Evolutionary conservation across 345 rosid species (phyloP), one percentile per base, ranked within the genome.

Genomic region (Hypericum androsaemum): DNA sequence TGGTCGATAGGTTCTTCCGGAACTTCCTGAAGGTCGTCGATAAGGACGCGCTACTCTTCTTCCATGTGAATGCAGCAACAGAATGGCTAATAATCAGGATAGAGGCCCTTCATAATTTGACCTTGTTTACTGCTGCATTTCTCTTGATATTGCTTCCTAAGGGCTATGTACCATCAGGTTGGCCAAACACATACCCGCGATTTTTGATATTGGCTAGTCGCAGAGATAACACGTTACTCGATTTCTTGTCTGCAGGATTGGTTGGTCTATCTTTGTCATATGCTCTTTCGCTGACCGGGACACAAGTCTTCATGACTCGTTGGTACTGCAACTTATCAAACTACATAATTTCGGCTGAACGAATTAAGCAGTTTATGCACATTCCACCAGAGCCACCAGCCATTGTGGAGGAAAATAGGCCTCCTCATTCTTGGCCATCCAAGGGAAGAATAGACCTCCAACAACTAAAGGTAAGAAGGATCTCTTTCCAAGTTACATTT

Each of bases 41-140:
- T 13, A 69, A 54, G 16, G 98, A 87, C 57, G 95, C 92, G 0
- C 65, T 63, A 16, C 88, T 87, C 12, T 79, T 84, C 74, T 81
- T 90, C 70, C 82, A 79, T 45, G 80, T 89, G 32, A 87, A 79
- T 55, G 92, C 79, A 37, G 78, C 77, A 45, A 68, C 80, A 76
- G 98, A 90, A 55, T 90, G 98, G 98, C 71, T 84, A 11, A 47
- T 84, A 56, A 16, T 87, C 55, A 67, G 98, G 59, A 70, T 79
- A 13, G 96, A 87, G 58, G 60, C 74, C 37, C 75, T 90, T n/a
- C 88, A 79, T 72, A 84, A 84, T 47, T 22, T 72, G 43, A 87
- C 84, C 7, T 65, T 90, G 42, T 78, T 78, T 57, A 75, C 84
- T 14, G 81, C 89, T 55, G 80, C 95, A 41, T 67, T 90, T 64